Percentiles rank a stretch among this genome's conserved stretches.
Conservation (phyloP, 768 basidiomycete genomes). For the Chiua virens region DNA sequence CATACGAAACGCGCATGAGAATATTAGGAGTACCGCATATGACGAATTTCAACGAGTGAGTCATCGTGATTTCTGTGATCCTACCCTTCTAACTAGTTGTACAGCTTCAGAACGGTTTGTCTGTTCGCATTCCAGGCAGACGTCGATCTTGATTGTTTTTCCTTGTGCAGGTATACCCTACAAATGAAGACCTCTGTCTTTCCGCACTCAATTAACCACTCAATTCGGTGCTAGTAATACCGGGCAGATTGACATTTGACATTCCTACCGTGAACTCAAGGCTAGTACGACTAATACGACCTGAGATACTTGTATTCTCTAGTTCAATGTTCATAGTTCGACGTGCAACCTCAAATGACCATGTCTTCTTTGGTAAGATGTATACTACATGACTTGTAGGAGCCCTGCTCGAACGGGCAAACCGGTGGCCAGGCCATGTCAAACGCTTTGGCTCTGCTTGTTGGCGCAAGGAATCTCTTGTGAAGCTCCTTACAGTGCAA, state of each 20-base stretch:
- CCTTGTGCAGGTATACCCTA: slow-evolving; percentile 30
- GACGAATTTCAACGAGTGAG: slow-evolving; percentile 93
- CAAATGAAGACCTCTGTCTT: slow-evolving; percentile 13
- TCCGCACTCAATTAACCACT: neutral
- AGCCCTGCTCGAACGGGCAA: no score
- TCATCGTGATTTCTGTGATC: neutral
- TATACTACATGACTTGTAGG: no score
- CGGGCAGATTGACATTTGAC: neutral
- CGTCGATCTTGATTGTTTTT: neutral
- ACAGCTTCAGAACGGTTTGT: slow-evolving; percentile 50
- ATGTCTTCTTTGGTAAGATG: no score
- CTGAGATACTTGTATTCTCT: neutral
- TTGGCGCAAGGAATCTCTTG: no score
- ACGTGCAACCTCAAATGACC: neutral
- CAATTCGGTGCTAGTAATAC: neutral
- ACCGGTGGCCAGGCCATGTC: no score
- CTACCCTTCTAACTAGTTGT: slow-evolving; percentile 3
- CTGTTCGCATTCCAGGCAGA: neutral
- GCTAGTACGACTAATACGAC: neutral
- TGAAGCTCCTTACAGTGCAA: no score
- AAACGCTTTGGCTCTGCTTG: no score
- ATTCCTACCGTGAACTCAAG: neutral
- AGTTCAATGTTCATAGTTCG: neutral
- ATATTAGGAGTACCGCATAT: slow-evolving; percentile 88
- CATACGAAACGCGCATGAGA: slow-evolving; percentile 92